phyloP scores from a whole-genome alignment of 768 basidiomycete genomes.

The Suillus americanus region DNA sequence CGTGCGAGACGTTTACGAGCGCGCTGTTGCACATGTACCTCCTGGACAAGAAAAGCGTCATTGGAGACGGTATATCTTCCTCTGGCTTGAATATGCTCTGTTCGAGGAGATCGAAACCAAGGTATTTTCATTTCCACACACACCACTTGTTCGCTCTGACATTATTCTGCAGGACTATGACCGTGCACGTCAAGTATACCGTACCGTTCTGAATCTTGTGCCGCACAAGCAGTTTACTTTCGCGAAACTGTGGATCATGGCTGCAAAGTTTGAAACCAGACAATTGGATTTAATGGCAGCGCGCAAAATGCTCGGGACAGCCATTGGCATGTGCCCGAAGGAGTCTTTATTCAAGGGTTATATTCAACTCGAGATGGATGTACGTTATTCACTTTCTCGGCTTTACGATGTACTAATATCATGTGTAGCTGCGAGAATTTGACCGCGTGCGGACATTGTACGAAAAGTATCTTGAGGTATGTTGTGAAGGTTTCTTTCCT shows the following conservation, averaged over 20 bases:
- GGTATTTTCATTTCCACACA: constrained; percentile 40
- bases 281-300: constrained; percentile 80
- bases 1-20: constrained; percentile 92
- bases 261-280: constrained; percentile 89
- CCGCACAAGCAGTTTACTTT: constrained; percentile 98
- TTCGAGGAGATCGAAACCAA: constrained; percentile 97
- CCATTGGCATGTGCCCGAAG: constrained; percentile 95
- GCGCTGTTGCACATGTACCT: constrained; percentile 93
- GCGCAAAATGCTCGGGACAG: constrained; percentile 84
- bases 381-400: constrained; percentile 32
- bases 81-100: constrained; percentile 94
- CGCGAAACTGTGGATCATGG: constrained; percentile 93
- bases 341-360: constrained; percentile 95
- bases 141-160: neutral
- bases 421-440: constrained; percentile 81
- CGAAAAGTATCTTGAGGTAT: constrained; percentile 90
- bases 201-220: constrained; percentile 83
- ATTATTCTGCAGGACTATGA: constrained; percentile 62
- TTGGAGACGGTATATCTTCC: constrained; percentile 87
- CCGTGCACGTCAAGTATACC: constrained; percentile 88
- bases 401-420: constrained; percentile 10
- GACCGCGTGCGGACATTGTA: constrained; percentile 90
- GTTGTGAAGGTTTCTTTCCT: constrained; percentile 16
- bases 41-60: constrained; percentile 92
- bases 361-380: constrained; percentile 90